Evolutionary conservation across 345 rosid genomes (phyloP).

Genomic region (Cardamine occulta): DNA sequence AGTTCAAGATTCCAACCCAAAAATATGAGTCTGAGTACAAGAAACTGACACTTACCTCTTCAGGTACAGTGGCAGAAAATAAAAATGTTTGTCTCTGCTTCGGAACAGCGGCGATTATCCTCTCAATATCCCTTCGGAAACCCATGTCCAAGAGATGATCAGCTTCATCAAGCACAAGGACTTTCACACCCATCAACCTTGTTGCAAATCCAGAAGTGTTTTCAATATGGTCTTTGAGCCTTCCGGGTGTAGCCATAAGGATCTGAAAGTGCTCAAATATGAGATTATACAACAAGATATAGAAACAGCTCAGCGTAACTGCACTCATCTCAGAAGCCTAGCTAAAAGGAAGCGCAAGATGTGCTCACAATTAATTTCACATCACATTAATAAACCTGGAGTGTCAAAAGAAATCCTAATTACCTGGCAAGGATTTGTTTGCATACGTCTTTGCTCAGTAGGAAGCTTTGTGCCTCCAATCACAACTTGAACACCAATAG

Average conservation of each 20-base stretch:
- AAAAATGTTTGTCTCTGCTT: conserved; percentile 94
- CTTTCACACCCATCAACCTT: conserved; percentile 93
- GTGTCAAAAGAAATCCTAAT: conserved; percentile 30
- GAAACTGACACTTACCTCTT: conserved; percentile 62
- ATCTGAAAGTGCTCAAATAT: conserved; percentile 58
- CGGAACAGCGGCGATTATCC: conserved; percentile 85
- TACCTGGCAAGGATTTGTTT: conserved; percentile 95
- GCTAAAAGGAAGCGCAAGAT: conserved; percentile 9
- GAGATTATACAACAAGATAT: conserved; percentile 32
- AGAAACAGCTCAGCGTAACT: neutral
- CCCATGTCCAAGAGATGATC: conserved; percentile 98
- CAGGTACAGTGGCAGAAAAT: conserved; percentile 95
- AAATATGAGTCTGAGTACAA: conserved; percentile 22
- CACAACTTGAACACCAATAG: conserved; percentile 96
- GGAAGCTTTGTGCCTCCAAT: conserved; percentile 97
- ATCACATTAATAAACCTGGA: conserved; percentile 4
- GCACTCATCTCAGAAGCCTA: conserved; percentile 11
- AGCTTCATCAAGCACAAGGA: conserved; percentile 96
- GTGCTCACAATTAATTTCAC: conserved; percentile 3
- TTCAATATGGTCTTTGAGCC: conserved; percentile 95
- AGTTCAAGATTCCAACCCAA: conserved; percentile 38
- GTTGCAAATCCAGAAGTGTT: conserved; percentile 98
- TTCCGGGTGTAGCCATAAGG: conserved; percentile 97
- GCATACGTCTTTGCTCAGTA: conserved; percentile 86
- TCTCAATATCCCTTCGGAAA: conserved; percentile 90